Percentiles rank a stretch among this genome's conserved stretches.
These are phyloP conservation scores for Solanum piurae DNA, from an alignment of 257 asterid species.

Conservation along the genomic window DNA sequence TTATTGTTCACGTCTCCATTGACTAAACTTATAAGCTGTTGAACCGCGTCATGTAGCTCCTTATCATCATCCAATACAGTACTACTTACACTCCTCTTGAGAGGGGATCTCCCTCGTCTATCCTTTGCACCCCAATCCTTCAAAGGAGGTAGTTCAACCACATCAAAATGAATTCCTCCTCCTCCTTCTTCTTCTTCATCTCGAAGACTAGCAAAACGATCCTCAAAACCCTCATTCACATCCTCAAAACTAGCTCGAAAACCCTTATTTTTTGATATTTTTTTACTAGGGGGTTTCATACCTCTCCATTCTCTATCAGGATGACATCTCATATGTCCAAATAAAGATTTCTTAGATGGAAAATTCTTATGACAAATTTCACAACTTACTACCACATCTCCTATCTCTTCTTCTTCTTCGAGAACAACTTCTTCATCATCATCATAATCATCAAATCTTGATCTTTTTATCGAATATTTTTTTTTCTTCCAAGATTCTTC, in stretches of 20 bases:
- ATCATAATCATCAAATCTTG: not conserved
- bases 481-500: constrained; percentile 19
- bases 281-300: constrained; percentile 31
- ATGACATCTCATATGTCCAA: constrained; percentile 66
- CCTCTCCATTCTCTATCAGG: constrained; percentile 54
- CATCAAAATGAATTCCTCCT: not conserved
- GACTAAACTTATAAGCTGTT: constrained; percentile 11
- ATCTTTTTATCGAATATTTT: not conserved
- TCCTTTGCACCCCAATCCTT: constrained; percentile 22
- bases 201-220: not conserved
- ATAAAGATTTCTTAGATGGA: constrained; percentile 30
- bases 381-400: not conserved
- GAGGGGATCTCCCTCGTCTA: constrained; percentile 17
- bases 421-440: not conserved
- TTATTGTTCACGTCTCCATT: not conserved
- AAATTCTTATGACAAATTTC: constrained; percentile 21
- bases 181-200: not conserved
- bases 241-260: not conserved
- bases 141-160: not conserved
- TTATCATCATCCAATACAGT: not conserved
- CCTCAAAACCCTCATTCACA: not conserved
- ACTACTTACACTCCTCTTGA: not conserved
- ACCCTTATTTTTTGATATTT: not conserved
- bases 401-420: not conserved
- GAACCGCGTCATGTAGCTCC: not conserved